A percentile compares a stretch with the other conserved stretches of the same genome.
Evolutionary conservation across 495 filamentous ascomycete genomes (phyloP).

Genomic region (Xylaria grammica): DNA sequence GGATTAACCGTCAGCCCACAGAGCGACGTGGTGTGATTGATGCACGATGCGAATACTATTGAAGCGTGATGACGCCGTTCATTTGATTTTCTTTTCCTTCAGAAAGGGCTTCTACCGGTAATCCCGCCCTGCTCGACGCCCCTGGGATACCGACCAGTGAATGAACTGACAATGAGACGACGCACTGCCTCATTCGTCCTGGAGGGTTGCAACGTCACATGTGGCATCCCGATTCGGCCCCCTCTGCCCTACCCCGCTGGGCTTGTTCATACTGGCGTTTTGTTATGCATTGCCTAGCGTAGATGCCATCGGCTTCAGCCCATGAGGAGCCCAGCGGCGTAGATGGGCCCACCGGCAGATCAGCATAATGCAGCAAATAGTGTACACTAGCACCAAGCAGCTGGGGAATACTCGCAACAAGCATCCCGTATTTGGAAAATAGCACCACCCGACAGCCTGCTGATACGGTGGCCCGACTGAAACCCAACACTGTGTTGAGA

Average conservation of each 20-base stretch:
- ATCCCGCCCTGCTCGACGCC: not conserved
- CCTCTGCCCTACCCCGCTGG: constrained; percentile 2
- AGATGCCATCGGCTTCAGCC: no score
- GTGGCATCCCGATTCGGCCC: not conserved
- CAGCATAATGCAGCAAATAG: no score
- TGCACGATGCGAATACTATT: constrained; percentile 14
- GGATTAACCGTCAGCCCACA: constrained; percentile 16
- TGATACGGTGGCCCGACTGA: no score
- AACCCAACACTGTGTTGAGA: no score
- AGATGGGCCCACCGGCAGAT: no score
- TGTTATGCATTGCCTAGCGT: no score
- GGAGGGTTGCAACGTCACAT: constrained; percentile 8
- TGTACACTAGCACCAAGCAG: no score
- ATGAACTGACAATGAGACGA: constrained; percentile 1
- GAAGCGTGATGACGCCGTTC: constrained; percentile 7
- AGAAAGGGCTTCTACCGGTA: not conserved
- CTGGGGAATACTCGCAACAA: no score
- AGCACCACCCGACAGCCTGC: no score
- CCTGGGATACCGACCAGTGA: not conserved
- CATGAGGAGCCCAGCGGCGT: no score
- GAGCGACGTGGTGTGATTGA: constrained; percentile 10
- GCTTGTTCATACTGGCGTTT: no score
- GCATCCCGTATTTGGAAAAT: no score
- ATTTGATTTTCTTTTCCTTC: not conserved
- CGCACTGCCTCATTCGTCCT: constrained; percentile 3